Evolutionary conservation across 345 rosid species (phyloP).

Genomic region (Draba incana): DNA sequence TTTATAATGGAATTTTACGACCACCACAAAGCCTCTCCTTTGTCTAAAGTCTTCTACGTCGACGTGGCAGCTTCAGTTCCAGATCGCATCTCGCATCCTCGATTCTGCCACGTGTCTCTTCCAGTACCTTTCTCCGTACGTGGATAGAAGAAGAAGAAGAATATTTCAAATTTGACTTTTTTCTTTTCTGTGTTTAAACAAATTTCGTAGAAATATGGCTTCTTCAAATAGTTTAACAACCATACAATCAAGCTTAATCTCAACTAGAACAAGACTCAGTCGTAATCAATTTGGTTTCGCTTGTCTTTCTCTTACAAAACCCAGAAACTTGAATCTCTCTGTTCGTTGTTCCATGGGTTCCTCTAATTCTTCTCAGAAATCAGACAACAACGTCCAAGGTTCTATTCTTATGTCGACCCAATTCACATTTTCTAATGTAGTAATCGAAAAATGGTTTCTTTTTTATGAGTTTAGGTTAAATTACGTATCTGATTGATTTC

Average conservation of each 20-base stretch:
- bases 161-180: constrained; percentile 17
- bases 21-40: too few relatives aligned
- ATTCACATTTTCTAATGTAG: background rate
- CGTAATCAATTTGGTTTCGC: background rate
- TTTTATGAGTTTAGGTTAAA: constrained; percentile 6
- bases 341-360: constrained; percentile 72
- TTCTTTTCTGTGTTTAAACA: constrained; percentile 5
- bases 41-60: background rate
- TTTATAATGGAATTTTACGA: too few relatives aligned
- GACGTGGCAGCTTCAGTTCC: constrained; percentile 41
- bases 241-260: constrained; percentile 24
- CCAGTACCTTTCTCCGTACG: background rate
- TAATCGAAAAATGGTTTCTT: background rate
- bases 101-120: constrained; percentile 33
- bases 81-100: constrained; percentile 28
- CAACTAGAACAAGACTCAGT: constrained; percentile 17
- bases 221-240: constrained; percentile 32
- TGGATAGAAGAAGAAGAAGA: constrained; percentile 15
- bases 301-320: constrained; percentile 38
- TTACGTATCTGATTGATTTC: too few relatives aligned
- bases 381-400: constrained; percentile 63
- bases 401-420: background rate
- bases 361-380: constrained; percentile 75
- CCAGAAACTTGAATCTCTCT: constrained; percentile 38
- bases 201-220: constrained; percentile 19